Percentiles rank a stretch among this genome's conserved stretches.
phyloP scores from a whole-genome alignment of 2,329 filamentous ascomycete species.

The Stemphylium beticola region DNA sequence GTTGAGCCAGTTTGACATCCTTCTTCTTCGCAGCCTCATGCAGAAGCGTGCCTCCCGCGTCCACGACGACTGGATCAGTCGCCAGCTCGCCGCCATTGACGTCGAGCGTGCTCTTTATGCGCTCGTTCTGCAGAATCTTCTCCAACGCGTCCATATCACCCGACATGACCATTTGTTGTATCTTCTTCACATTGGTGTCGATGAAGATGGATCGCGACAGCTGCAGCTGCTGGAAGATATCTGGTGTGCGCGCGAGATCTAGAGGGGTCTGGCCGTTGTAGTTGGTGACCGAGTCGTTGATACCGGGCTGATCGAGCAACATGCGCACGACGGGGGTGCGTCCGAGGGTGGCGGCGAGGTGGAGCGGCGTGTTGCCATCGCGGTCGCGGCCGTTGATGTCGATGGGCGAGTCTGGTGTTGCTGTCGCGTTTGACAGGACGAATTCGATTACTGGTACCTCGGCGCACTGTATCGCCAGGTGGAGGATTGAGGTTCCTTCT shows the following conservation, averaged over 20 bases:
- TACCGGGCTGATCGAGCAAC: conserved; percentile 78
- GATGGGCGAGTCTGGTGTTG: conserved; percentile 64
- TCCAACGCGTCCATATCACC: conserved; percentile 80
- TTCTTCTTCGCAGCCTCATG: conserved; percentile 91
- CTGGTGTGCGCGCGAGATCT: conserved; percentile 87
- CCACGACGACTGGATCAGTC: conserved; percentile 76
- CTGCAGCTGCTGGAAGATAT: conserved; percentile 95
- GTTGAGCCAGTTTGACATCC: conserved; percentile 85
- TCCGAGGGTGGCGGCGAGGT: conserved; percentile 84
- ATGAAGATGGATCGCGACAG: conserved; percentile 88
- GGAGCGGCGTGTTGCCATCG: conserved; percentile 92
- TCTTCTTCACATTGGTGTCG: conserved; percentile 81
- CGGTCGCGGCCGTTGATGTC: conserved; percentile 91
- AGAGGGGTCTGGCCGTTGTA: conserved; percentile 83
- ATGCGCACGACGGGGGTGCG: conserved; percentile 80
- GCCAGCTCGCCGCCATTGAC: conserved; percentile 91
- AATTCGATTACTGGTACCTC: conserved; percentile 93
- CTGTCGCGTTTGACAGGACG: conserved; percentile 71
- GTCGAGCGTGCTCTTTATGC: conserved; percentile 85
- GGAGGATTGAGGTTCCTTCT: conserved; percentile 87
- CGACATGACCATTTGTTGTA: conserved; percentile 76
- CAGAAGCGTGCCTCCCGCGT: conserved; percentile 87
- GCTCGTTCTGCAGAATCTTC: conserved; percentile 79
- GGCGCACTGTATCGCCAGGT: conserved; percentile 94
- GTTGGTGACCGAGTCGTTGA: conserved; percentile 90